A percentile compares a stretch with the other conserved stretches of the same genome.
phyloP scores from a whole-genome alignment of 2,329 filamentous ascomycete species.

The Colletotrichum sp. region DNA sequence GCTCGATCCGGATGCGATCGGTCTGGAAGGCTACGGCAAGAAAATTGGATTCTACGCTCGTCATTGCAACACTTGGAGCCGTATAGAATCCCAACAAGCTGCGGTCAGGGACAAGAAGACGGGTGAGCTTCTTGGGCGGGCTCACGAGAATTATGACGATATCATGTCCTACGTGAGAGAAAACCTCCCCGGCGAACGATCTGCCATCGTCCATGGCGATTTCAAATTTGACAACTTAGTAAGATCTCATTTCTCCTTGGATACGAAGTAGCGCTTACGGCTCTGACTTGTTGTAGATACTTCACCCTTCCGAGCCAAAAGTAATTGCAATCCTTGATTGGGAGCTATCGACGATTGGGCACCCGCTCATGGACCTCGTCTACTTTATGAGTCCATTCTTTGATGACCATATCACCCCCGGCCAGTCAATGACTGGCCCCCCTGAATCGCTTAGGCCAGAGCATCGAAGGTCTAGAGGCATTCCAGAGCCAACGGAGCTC shows the following conservation, averaged over 20 bases:
- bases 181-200: background rate
- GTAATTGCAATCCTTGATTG: background rate
- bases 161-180: background rate
- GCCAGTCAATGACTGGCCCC: background rate
- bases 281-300: background rate
- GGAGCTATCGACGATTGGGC: background rate
- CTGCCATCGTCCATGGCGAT: background rate
- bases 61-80: background rate
- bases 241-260: background rate
- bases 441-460: background rate
- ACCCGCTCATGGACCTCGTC: background rate
- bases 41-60: background rate
- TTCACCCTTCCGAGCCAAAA: background rate
- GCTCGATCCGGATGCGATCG: background rate
- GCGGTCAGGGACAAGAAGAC: background rate
- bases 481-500: background rate
- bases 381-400: background rate
- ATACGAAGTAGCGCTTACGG: background rate
- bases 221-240: background rate
- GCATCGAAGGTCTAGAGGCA: background rate
- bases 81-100: background rate
- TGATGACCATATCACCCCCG: background rate
- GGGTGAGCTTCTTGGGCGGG: background rate
- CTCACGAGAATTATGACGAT: background rate
- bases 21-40: background rate